These are phyloP conservation scores for Mycena leptocephala DNA, from an alignment of 768 basidiomycete genomes.

Conservation along the genomic window DNA sequence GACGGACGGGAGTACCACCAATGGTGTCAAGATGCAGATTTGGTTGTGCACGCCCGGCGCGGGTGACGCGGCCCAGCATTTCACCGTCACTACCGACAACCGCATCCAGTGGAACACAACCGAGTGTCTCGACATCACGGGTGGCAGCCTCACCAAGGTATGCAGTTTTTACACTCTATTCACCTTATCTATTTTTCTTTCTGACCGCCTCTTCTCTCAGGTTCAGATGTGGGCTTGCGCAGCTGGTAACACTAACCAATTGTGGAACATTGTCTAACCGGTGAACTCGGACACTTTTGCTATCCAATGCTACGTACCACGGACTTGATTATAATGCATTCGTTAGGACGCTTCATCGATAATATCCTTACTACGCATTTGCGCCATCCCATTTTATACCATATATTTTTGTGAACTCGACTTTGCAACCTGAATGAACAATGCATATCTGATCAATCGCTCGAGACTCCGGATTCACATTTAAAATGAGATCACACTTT, in stretches of 20 bases:
- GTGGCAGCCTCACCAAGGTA: constrained; percentile 27
- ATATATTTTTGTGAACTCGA: too few relatives aligned
- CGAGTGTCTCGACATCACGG: constrained; percentile 41
- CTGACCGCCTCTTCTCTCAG: neutral
- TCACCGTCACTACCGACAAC: constrained; percentile 6
- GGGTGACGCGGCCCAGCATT: constrained; percentile 35
- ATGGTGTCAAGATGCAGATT: constrained; percentile 43
- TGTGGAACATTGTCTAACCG: constrained; percentile 17
- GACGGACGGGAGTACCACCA: constrained; percentile 31
- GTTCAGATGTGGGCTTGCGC: constrained; percentile 21
- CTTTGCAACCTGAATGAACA: too few relatives aligned
- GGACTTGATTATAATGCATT: too few relatives aligned
- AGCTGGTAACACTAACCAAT: constrained; percentile 45
- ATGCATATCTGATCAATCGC: too few relatives aligned
- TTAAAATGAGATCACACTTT: too few relatives aligned
- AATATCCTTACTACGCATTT: too few relatives aligned
- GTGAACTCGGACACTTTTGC: neutral
- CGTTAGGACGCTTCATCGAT: too few relatives aligned
- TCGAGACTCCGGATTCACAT: too few relatives aligned
- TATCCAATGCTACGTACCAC: too few relatives aligned
- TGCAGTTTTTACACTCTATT: neutral
- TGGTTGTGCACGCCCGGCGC: constrained; percentile 37
- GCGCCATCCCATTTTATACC: too few relatives aligned
- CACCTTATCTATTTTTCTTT: neutral
- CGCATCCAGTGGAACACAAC: constrained; percentile 35